Percentiles rank a stretch among this genome's conserved stretches.
phyloP scores from a whole-genome alignment of 192 early-diverging fungal genomes.

The Backusella psychrophila region DNA sequence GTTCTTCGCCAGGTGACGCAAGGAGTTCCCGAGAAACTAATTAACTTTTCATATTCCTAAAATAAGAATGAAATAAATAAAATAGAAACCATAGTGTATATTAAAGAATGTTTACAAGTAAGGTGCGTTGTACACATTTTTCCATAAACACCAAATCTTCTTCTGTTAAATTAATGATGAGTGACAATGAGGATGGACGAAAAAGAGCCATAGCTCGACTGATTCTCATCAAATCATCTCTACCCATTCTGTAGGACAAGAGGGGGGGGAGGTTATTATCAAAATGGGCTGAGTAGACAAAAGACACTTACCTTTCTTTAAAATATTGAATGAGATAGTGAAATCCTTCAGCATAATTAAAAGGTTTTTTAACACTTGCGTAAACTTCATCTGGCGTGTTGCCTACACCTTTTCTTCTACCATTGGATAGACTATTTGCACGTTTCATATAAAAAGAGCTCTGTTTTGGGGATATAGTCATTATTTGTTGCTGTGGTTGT shows the following conservation, averaged over 20 bases:
- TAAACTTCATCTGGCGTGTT: slow-evolving; percentile 75
- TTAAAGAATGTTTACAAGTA: slow-evolving; percentile 55
- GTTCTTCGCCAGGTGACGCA: slow-evolving; percentile 97
- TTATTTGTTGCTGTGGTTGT: neutral
- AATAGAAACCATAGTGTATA: neutral
- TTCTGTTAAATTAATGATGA: slow-evolving; percentile 91
- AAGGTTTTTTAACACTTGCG: slow-evolving; percentile 73
- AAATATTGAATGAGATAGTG: slow-evolving; percentile 87
- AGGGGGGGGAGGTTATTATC: neutral
- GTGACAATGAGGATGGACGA: slow-evolving; percentile 89
- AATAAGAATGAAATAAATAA: neutral
- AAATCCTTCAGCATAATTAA: slow-evolving; percentile 92
- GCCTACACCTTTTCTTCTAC: slow-evolving; percentile 21
- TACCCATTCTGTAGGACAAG: slow-evolving; percentile 67
- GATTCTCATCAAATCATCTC: slow-evolving; percentile 85
- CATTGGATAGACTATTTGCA: neutral
- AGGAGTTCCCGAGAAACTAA: slow-evolving; percentile 92
- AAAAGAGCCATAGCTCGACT: slow-evolving; percentile 86
- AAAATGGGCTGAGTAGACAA: neutral
- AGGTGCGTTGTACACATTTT: slow-evolving; percentile 91
- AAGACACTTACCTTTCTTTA: slow-evolving; percentile 53
- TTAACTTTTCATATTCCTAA: slow-evolving; percentile 94
- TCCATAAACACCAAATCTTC: slow-evolving; percentile 97
- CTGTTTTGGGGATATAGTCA: neutral
- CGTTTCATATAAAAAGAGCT: neutral